These are phyloP conservation scores for Penicillium daleae DNA, from an alignment of 495 filamentous ascomycete genomes.

Conservation along the genomic window DNA sequence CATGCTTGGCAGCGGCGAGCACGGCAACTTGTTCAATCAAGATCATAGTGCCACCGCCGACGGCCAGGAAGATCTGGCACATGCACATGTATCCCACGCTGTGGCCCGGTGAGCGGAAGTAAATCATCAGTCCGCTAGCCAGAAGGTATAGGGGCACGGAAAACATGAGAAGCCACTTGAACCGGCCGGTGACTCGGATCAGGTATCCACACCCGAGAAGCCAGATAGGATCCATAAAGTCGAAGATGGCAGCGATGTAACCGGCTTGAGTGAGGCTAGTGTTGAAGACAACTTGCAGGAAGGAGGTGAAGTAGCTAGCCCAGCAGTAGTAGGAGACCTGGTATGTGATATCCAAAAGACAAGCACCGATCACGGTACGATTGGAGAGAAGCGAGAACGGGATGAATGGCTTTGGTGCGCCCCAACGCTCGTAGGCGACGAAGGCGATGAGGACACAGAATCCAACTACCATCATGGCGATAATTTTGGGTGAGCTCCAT, in stretches of 20 bases:
- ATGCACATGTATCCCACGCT: slow-evolving; percentile 70
- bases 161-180: slow-evolving; percentile 57
- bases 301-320: slow-evolving; percentile 66
- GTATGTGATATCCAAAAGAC: slow-evolving; percentile 56
- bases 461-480: slow-evolving; percentile 62
- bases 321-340: slow-evolving; percentile 59
- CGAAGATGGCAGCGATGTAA: slow-evolving; percentile 57
- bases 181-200: slow-evolving; percentile 58
- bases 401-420: slow-evolving; percentile 61
- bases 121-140: slow-evolving; percentile 62
- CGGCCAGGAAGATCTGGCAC: slow-evolving; percentile 74
- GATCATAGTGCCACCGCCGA: slow-evolving; percentile 63
- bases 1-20: slow-evolving; percentile 64
- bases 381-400: slow-evolving; percentile 59
- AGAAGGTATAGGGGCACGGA: slow-evolving; percentile 64
- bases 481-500: slow-evolving; percentile 58
- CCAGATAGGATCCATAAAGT: slow-evolving; percentile 52
- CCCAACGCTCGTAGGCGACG: slow-evolving; percentile 55
- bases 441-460: slow-evolving; percentile 57
- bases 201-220: slow-evolving; percentile 52
- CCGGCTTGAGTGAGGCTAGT: slow-evolving; percentile 59
- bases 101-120: slow-evolving; percentile 62
- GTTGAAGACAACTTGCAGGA: slow-evolving; percentile 68
- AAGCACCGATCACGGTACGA: slow-evolving; percentile 67
- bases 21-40: slow-evolving; percentile 70